Conservation (phyloP, 1,284 basidiomycete species). For the Papiliotrema flavescens region DNA sequence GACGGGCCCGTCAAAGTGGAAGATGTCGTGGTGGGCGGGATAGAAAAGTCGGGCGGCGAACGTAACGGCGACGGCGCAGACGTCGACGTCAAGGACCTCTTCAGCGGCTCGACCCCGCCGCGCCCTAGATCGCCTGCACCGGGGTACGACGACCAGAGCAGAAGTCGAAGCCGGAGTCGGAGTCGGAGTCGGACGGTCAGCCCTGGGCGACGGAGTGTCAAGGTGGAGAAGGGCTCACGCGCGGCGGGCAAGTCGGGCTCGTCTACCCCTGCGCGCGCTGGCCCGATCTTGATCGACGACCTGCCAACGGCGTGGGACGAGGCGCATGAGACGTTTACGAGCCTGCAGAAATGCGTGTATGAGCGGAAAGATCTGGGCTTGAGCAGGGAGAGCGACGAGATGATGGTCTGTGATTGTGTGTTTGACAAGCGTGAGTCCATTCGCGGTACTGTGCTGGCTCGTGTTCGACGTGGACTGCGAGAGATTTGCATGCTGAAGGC, state of each 20-base stretch:
- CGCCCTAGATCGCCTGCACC: not conserved
- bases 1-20: not conserved
- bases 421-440: slow-evolving; percentile 72
- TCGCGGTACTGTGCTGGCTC: not conserved
- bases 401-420: slow-evolving; percentile 87
- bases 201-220: not conserved
- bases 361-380: slow-evolving; percentile 82
- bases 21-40: not conserved
- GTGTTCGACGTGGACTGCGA: not conserved
- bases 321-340: slow-evolving; percentile 69
- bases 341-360: slow-evolving; percentile 77
- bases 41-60: too few species aligned
- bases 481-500: not conserved
- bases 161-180: too few species aligned
- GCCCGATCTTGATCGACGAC: slow-evolving; percentile 60
- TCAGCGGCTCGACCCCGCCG: not conserved
- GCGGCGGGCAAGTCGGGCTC: not conserved
- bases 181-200: too few species aligned
- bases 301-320: slow-evolving; percentile 69
- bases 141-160: not conserved
- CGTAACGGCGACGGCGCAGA: not conserved
- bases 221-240: not conserved
- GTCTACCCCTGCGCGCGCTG: not conserved
- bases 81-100: not conserved
- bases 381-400: slow-evolving; percentile 81